Base-by-base conservation (phyloP, 345 rosid species). In the Pistacia atlantica region DNA sequence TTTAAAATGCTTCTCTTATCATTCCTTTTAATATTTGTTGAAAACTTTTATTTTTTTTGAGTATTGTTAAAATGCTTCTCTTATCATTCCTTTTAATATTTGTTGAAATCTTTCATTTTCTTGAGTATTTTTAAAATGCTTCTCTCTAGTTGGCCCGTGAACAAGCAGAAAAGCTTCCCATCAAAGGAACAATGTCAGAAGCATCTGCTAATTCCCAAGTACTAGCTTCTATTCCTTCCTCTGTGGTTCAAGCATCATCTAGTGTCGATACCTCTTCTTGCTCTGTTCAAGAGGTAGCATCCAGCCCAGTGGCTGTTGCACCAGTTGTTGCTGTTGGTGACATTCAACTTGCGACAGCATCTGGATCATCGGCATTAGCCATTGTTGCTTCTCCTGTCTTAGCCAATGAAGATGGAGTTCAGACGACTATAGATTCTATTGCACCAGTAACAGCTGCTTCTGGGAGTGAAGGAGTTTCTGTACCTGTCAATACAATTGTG, bases 111-210 rank as follows among this genome's bases (percentile, higher is more conserved):
- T 45, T 65, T 42, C 58, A 55, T 9, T 61, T 69, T 49, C 73
- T 57, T 72, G 69, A 71, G 64, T 78, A 46, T 67, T 52, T 54
- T 65, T 67, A 59, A 37, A 28, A 33, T 28, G 18, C 22, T 22
- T 63, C 69, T 77, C 79, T 85, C 80, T 80, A 96, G 99, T 77
- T 87, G 87, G 99, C 97, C 5, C 98, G 99, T 76, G 95, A 92
- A 78, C 89, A 65, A 87, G 82, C 80, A 75, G 89, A 85, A 64
- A 89, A 80, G 48, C 76, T 80, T 71, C 78, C 84, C 74, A 65
- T 25, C 6, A 67, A 71, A 68, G 92, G 83, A 83, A 42, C 75
- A 48, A 87, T 72, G 63, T 54, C 80, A 25, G 93, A 86, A 82
- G 67, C 42, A 33, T 8, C 45, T 63, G 74, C 54, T 35, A 75